Base-by-base conservation (phyloP, 1,284 basidiomycete species). In the Sanghuangporus sanghuang region DNA sequence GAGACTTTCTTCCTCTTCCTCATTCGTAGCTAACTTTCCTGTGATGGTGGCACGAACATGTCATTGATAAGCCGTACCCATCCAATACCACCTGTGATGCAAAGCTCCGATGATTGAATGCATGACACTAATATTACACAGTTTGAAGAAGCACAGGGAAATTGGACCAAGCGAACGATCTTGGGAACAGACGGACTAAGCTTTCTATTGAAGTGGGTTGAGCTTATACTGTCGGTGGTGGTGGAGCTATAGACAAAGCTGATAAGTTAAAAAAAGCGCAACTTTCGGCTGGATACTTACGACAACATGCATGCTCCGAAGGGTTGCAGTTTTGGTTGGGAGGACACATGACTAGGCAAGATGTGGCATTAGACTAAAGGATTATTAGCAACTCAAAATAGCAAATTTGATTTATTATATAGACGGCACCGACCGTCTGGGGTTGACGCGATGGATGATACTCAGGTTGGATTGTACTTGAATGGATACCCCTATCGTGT, bases 401-500 rank as follows among this genome's bases (percentile, higher is more conserved):
- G 27, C 27, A 32, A 32, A 32, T 3, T 4, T 4, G 5, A 32
- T 32, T 32, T 0, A 32, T 32, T 32, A 5, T 32, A 32, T 32
- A 3, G 3, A 32, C 27, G 27, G 5, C 27, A 27, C 27, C 27
- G 27, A 27, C 27, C 27, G 27, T 5, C 27, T 32, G 27, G 5
- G n/a, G 2, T 32, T 32, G 59, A 40, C 81, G 50, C 84, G 81
- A 73, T 73, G 16, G 75, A 73, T 82, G 79, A 67, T 92, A 93
- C 71, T 93, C 90, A 2, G 90, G 90, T 70, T 93, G 94, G 67
- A 96, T 95, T 2, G 94, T 96, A 68, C 89, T 89, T 7, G 92
- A 95, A 77, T 99, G 97, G 66, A 99, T 95, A 44, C 96, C 96
- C 71, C 93, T 92, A 52, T 89, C 77, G 75, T 99, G 97, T 62